Percentiles rank a stretch among this genome's conserved stretches.
Conservation (phyloP, 2,329 filamentous ascomycete species). For the Fusarium coffeatum region DNA sequence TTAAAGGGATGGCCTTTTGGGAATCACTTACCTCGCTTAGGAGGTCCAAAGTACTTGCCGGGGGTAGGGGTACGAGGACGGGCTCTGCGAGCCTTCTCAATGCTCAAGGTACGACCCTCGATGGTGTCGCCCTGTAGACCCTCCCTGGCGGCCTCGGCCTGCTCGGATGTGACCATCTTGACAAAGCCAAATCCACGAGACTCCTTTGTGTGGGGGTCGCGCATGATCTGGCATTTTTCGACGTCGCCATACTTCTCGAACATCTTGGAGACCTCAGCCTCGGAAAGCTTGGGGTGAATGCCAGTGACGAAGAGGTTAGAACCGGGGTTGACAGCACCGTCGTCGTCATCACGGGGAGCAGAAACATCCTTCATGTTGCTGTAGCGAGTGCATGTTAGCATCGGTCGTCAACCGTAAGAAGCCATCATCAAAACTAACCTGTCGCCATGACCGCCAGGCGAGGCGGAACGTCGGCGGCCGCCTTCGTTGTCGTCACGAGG, state of each 20-base stretch:
- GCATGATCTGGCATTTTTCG: conserved; percentile 99
- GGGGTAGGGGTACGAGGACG: conserved; percentile 95
- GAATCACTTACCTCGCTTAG: conserved; percentile 84
- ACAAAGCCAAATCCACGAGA: conserved; percentile 99
- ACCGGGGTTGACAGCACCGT: conserved; percentile 88
- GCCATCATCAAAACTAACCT: conserved; percentile 35
- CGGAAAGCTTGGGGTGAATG: conserved; percentile 91
- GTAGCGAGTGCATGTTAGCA: conserved; percentile 18
- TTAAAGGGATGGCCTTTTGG: background rate
- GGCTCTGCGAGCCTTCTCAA: conserved; percentile 97
- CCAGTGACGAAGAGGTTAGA: conserved; percentile 99
- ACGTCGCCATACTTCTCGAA: conserved; percentile 99
- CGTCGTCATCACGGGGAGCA: conserved; percentile 71
- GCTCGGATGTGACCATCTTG: conserved; percentile 96
- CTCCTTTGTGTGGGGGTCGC: conserved; percentile 97
- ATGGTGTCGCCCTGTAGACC: conserved; percentile 94
- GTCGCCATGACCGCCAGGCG: conserved; percentile 63
- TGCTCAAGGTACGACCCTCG: conserved; percentile 94
- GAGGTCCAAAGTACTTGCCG: conserved; percentile 98
- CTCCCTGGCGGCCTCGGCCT: conserved; percentile 97
- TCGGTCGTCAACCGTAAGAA: background rate
- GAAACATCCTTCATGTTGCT: conserved; percentile 66
- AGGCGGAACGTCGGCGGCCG: conserved; percentile 70
- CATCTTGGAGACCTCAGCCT: conserved; percentile 90
- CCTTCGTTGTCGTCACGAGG: conserved; percentile 71